Evolutionary conservation across 225 moss, liverwort and hornwort species (phyloP).

Genomic region (Bryoerythrophyllum caledonicum): DNA sequence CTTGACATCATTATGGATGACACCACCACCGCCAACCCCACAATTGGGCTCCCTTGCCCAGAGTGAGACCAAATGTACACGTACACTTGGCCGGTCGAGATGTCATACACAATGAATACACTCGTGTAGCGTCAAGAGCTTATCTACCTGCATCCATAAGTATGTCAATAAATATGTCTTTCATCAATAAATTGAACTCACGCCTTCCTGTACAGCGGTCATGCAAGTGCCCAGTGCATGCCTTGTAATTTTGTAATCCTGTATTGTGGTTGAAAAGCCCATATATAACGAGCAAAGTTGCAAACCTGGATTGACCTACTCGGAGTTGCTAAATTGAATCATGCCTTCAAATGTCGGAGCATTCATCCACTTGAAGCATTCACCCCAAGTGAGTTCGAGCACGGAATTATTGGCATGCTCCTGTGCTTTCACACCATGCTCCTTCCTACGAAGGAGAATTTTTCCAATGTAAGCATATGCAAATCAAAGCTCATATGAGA

Average conservation of each 20-base stretch:
- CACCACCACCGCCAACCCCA: too few relatives aligned
- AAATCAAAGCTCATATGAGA: background rate
- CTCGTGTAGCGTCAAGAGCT: too few relatives aligned
- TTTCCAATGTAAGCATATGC: background rate
- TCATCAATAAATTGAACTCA: conserved; percentile 11
- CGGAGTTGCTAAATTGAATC: conserved; percentile 55
- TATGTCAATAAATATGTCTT: too few relatives aligned
- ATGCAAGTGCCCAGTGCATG: background rate
- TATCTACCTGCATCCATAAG: too few relatives aligned
- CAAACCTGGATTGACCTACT: conserved; percentile 61
- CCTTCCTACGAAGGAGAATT: conserved; percentile 43
- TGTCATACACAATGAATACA: too few relatives aligned
- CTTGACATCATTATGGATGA: too few relatives aligned
- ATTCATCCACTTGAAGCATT: conserved; percentile 63
- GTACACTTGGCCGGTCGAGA: too few relatives aligned
- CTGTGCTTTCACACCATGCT: conserved; percentile 66
- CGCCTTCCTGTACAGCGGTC: background rate
- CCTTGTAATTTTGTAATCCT: background rate
- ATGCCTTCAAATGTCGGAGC: conserved; percentile 61
- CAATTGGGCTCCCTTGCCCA: too few relatives aligned
- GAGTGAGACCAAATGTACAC: too few relatives aligned
- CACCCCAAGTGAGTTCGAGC: conserved; percentile 56
- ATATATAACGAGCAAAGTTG: background rate
- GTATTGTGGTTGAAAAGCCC: background rate
- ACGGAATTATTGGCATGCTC: conserved; percentile 45